Base-by-base conservation (phyloP, 179 eudicot genomes). In the Vitellaria paradoxa region DNA sequence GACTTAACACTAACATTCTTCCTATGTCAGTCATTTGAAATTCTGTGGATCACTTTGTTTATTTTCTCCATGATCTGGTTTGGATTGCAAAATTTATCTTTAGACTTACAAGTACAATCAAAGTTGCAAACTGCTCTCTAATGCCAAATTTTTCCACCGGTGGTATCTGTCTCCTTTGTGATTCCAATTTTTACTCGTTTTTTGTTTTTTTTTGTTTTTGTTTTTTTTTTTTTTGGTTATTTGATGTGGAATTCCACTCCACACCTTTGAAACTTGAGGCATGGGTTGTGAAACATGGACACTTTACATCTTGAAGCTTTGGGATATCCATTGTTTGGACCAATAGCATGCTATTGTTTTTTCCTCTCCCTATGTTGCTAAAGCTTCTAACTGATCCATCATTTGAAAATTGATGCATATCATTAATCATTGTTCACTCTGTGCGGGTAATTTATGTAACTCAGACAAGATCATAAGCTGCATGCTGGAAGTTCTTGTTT, bases 401-500 rank as follows among this genome's bases (percentile, higher is more conserved):
- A 3, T 6, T 30, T 12, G 20, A 49, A 2, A 26, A 50, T 6
- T 18, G 50, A 75, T 65, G 26, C 9, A 9, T 72, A 9, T 17
- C 18, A 20, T 59, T 40, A 7, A 30, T 30, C 37, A 30, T 73
- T n/a, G 53, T 37, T 12, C 20, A n/a, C 24, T 40, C 24, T 76
- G 17, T 21, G 65, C 71, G 26, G 45, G 55, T 59, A 53, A 65
- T 59, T n/a, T 24, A 23, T 9, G 24, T 14, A 26, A 46, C 64
- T 23, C 60, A 13, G 55, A 55, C 37, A 30, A 30, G 37, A 30
- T 30, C 37, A 26, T 14, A 60, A 69, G 24, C 47, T 69, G 14
- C 75, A 21, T 50, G 37, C 50, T 70, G 80, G 80, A 65, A 46
- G 26, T 68, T 65, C 65, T 26, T 14, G 18, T 14, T 75, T 67